These are phyloP conservation scores for Austroboletus eburneus DNA, from an alignment of 768 basidiomycete genomes.

Conservation along the genomic window DNA sequence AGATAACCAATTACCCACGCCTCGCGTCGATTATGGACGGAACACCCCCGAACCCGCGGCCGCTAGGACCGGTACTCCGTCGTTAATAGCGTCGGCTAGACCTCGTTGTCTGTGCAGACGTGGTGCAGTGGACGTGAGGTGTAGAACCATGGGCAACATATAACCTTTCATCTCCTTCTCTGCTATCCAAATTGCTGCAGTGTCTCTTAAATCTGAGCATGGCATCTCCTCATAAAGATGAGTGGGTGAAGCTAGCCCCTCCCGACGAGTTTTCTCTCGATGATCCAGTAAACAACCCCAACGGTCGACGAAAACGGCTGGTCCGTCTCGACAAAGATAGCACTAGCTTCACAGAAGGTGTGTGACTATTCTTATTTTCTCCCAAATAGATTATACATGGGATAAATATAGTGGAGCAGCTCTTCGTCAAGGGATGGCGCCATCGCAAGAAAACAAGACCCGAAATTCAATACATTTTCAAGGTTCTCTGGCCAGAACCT, in stretches of 20 bases:
- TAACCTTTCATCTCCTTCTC: slow-evolving; percentile 12
- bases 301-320: slow-evolving; percentile 41
- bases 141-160: slow-evolving; percentile 15
- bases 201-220: slow-evolving; percentile 13
- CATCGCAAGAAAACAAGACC: slow-evolving; percentile 52
- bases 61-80: slow-evolving; percentile 11
- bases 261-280: slow-evolving; percentile 36
- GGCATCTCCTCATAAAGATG: slow-evolving; percentile 17
- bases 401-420: slow-evolving; percentile 40
- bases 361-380: slow-evolving; percentile 11
- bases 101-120: slow-evolving; percentile 12
- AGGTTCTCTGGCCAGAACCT: slow-evolving; percentile 44
- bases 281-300: slow-evolving; percentile 37
- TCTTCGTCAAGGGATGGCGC: slow-evolving; percentile 52
- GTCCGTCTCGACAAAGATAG: slow-evolving; percentile 35
- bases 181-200: not conserved
- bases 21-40: slow-evolving; percentile 8
- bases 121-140: slow-evolving; percentile 24
- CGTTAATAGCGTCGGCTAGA: slow-evolving; percentile 2
- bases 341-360: slow-evolving; percentile 39
- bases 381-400: not conserved
- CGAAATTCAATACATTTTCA: slow-evolving; percentile 46
- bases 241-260: slow-evolving; percentile 25
- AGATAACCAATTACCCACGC: slow-evolving; percentile 1
- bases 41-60: slow-evolving; percentile 8